Evolutionary conservation across 2,329 filamentous ascomycete species (phyloP).

Genomic region (Metarhizium sp.): DNA sequence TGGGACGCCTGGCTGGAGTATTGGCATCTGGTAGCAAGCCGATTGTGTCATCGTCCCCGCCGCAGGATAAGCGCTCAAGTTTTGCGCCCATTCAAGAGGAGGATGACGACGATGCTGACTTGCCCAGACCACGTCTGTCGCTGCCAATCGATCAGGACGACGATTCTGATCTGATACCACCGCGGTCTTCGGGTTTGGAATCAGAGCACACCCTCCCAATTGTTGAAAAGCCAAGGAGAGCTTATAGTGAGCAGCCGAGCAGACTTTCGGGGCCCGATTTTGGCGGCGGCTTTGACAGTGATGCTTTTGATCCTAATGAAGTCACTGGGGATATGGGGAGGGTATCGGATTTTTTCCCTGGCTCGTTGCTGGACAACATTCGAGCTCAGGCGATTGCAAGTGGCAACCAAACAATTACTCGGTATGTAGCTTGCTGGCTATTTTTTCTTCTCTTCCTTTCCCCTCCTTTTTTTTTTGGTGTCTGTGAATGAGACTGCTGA

Average conservation of each 20-base stretch:
- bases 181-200: conserved; percentile 44
- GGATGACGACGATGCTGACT: conserved; percentile 36
- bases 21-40: conserved; percentile 40
- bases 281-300: conserved; percentile 44
- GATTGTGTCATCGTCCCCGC: conserved; percentile 34
- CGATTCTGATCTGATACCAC: conserved; percentile 42
- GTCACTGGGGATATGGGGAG: conserved; percentile 32
- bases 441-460: neutral
- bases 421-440: conserved; percentile 18
- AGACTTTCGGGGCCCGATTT: conserved; percentile 44
- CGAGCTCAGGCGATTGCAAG: conserved; percentile 26
- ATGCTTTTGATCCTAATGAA: conserved; percentile 32
- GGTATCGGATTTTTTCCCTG: conserved; percentile 44
- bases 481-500: neutral
- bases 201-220: conserved; percentile 50
- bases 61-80: conserved; percentile 18
- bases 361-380: conserved; percentile 31
- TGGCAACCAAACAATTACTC: conserved; percentile 33
- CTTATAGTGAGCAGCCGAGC: conserved; percentile 33
- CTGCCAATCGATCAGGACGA: conserved; percentile 42
- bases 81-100: conserved; percentile 21
- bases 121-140: conserved; percentile 44
- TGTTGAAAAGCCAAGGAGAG: conserved; percentile 49
- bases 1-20: conserved; percentile 44
- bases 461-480: neutral